phyloP scores from a whole-genome alignment of 2,329 filamentous ascomycete species.

The Colletotrichum aenigma region DNA sequence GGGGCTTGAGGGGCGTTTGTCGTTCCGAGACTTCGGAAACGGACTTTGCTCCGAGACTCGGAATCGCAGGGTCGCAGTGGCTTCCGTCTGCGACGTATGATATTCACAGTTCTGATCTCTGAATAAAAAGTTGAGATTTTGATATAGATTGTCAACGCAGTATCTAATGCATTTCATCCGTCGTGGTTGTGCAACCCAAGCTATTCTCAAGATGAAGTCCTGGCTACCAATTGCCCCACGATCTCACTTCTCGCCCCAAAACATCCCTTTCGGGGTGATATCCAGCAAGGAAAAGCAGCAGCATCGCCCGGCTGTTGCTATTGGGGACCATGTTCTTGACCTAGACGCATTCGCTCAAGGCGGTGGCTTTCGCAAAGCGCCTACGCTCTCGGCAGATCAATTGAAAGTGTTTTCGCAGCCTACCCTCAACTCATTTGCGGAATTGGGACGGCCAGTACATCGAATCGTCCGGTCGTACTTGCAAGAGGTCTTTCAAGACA shows the following conservation, averaged over 20 bases:
- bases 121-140: neutral
- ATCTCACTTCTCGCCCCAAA: slow-evolving; percentile 67
- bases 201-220: slow-evolving; percentile 13
- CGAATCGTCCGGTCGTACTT: slow-evolving; percentile 70
- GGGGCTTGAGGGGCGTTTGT: neutral
- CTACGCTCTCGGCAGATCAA: neutral
- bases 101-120: neutral
- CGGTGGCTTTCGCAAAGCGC: slow-evolving; percentile 11
- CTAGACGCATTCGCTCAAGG: slow-evolving; percentile 37
- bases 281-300: slow-evolving; percentile 56
- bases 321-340: slow-evolving; percentile 71
- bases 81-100: neutral
- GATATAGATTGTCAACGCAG: neutral
- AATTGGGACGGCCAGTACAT: slow-evolving; percentile 67
- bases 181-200: neutral
- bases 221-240: slow-evolving; percentile 9
- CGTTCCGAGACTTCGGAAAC: slow-evolving; percentile 4
- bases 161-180: neutral
- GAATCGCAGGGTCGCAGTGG: neutral
- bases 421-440: slow-evolving; percentile 73
- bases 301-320: slow-evolving; percentile 69
- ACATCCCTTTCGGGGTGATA: slow-evolving; percentile 79
- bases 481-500: slow-evolving; percentile 58
- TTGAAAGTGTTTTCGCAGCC: slow-evolving; percentile 38
- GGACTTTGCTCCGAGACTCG: neutral